Conservation (phyloP, 768 basidiomycete genomes). For the Filobasidium floriforme region DNA sequence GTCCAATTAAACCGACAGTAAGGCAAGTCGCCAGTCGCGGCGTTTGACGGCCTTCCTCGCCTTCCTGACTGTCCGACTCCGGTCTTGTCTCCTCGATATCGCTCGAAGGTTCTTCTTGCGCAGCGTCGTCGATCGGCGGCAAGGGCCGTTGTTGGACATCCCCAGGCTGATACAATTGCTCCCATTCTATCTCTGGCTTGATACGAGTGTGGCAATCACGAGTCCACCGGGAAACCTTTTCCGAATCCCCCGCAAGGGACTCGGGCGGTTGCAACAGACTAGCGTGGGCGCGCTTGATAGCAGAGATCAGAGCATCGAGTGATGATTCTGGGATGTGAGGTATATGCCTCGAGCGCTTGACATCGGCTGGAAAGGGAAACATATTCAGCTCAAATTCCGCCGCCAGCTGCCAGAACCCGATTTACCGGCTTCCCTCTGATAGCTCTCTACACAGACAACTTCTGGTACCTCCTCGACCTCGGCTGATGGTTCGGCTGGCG, state of each 20-base stretch:
- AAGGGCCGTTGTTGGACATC: background rate
- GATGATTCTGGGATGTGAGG: slow-evolving; percentile 65
- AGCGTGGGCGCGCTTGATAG: slow-evolving; percentile 60
- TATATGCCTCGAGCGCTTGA: slow-evolving; percentile 43
- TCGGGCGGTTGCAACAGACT: slow-evolving; percentile 64
- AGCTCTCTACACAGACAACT: slow-evolving; percentile 66
- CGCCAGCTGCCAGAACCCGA: background rate
- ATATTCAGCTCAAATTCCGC: background rate
- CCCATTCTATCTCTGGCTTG: slow-evolving; percentile 66
- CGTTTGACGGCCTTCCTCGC: slow-evolving; percentile 22
- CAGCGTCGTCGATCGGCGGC: background rate
- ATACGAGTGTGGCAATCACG: slow-evolving; percentile 49
- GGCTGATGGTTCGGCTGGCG: slow-evolving; percentile 34
- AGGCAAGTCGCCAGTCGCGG: slow-evolving; percentile 43
- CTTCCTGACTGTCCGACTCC: slow-evolving; percentile 30
- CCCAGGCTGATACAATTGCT: slow-evolving; percentile 48
- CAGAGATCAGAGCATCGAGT: slow-evolving; percentile 57
- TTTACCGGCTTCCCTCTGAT: slow-evolving; percentile 42
- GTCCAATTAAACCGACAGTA: slow-evolving; percentile 80
- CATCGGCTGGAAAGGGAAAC: background rate
- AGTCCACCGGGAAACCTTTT: slow-evolving; percentile 57
- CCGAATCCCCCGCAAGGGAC: slow-evolving; percentile 50
- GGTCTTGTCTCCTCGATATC: slow-evolving; percentile 35
- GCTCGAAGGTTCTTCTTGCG: background rate
- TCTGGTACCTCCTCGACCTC: slow-evolving; percentile 50